Conservation (phyloP, 805 yeast species). For the Zygosaccharomyces bisporus region DNA sequence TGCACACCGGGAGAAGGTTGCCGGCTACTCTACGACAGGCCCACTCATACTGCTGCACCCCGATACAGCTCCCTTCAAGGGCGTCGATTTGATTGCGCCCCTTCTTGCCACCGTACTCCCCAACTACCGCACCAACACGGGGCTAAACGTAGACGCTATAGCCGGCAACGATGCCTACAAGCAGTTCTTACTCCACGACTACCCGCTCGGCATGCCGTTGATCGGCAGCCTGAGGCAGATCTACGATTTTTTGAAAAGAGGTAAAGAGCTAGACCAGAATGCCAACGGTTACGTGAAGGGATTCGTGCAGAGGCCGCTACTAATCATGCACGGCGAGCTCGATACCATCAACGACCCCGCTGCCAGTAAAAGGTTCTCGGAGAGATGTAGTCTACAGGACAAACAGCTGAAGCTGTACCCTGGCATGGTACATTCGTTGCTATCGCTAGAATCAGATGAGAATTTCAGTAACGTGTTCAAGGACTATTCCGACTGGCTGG, state of each 20-base stretch:
- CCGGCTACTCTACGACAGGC: constrained; percentile 49
- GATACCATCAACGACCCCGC: constrained; percentile 58
- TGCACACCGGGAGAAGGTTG: constrained; percentile 43
- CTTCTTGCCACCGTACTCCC: constrained; percentile 44
- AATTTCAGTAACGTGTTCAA: constrained; percentile 36
- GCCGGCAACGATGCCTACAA: constrained; percentile 48
- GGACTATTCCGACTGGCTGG: constrained; percentile 42
- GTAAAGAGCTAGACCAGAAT: constrained; percentile 46
- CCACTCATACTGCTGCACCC: constrained; percentile 62
- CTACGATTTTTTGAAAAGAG: constrained; percentile 59
- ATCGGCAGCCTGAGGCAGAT: constrained; percentile 54
- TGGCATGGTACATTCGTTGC: constrained; percentile 41
- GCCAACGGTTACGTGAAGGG: constrained; percentile 36
- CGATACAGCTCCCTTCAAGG: constrained; percentile 49
- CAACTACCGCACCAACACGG: constrained; percentile 50
- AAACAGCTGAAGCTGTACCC: constrained; percentile 25
- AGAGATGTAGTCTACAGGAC: constrained; percentile 30
- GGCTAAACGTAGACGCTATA: constrained; percentile 50
- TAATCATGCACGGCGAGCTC: constrained; percentile 58
- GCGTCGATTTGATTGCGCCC: constrained; percentile 43
- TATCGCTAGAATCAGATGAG: constrained; percentile 45
- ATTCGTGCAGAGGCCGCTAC: constrained; percentile 40
- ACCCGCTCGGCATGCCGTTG: constrained; percentile 42
- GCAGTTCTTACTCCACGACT: constrained; percentile 42
- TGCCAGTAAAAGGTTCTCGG: constrained; percentile 44